Base-by-base conservation (phyloP, 768 basidiomycete genomes). In the Termitomyces sp. region DNA sequence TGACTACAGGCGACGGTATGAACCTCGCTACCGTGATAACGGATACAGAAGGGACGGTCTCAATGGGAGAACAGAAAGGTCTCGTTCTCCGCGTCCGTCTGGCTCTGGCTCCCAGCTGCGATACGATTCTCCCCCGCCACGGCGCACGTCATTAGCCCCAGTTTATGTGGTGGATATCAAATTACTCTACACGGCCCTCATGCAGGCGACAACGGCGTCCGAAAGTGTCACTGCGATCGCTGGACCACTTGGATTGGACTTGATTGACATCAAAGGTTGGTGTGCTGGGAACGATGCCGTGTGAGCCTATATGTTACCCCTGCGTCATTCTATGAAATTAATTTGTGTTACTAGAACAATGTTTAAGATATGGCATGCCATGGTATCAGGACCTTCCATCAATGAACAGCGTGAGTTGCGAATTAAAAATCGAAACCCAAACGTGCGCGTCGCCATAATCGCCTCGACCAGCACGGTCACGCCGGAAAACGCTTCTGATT, bases 251-350 rank as follows among this genome's bases (percentile, higher is more conserved):
- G 58, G 62, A 7, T 50, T 81, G 43, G 63, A 58, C 22, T 54
- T 75, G 58, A 60, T 66, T 0, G 65, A 71, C 32, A 67, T 63
- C n/a, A 54, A 65, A 22, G 69, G 67, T 9, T 72, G 73, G 59
- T 80, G 79, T 64, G 78, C 79, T 9, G 80, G 79, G 0, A 79
- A 81, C 48, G 80, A 82, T 61, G 76, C 77, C 34, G 69, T 69
- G 80, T 80, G 59, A 64, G 79, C 42, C 34, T 30, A 43, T 22
- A 51, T 15, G 24, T 56, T 30, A 12, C n/a, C 9, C 30, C 0
- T 51, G n/a, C 2, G 22, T 32, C 14, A 15, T 38, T 17, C 11
- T 19, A 43, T 1, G n/a, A 24, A 5, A 34, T 40, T 24, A 9
- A 38, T 30, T 7, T 22, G 24, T 15, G 2, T 24, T 7, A 11